These are phyloP conservation scores for Cryptococcus sp. DNA, from an alignment of 1,284 basidiomycete species.

Conservation along the genomic window DNA sequence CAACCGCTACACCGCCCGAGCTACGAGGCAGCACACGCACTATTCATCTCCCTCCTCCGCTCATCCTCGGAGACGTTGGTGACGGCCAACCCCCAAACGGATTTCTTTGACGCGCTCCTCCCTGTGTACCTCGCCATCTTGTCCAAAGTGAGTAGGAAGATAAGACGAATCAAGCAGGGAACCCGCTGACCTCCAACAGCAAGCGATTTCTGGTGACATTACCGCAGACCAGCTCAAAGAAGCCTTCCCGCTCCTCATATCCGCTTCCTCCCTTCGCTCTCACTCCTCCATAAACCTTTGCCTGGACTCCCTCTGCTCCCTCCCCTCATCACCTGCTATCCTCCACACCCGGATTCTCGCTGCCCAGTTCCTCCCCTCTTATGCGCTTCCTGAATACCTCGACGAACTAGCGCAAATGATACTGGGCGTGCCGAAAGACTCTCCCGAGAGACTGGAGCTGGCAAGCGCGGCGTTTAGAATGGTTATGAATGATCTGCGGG, in stretches of 20 bases:
- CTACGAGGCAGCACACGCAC: slow-evolving; percentile 39
- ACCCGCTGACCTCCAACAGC: slow-evolving; percentile 8
- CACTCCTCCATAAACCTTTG: slow-evolving; percentile 3
- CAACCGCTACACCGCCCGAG: slow-evolving; percentile 19
- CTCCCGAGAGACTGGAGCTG: slow-evolving; percentile 25
- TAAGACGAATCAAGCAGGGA: no score
- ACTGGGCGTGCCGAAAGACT: slow-evolving; percentile 8
- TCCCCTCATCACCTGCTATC: slow-evolving; percentile 8
- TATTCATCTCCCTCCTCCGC: slow-evolving; percentile 27
- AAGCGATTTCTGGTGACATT: slow-evolving; percentile 20
- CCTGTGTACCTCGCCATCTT: slow-evolving; percentile 25
- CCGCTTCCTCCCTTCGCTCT: slow-evolving; percentile 17
- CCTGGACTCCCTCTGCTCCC: slow-evolving; percentile 7
- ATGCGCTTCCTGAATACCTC: slow-evolving; percentile 22
- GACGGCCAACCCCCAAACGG: slow-evolving; percentile 9
- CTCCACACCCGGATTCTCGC: slow-evolving; percentile 19
- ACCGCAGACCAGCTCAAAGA: slow-evolving; percentile 28
- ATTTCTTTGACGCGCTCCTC: slow-evolving; percentile 27
- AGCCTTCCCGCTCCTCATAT: slow-evolving; percentile 26
- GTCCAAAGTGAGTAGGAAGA: slow-evolving; percentile 20
- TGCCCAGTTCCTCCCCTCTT: slow-evolving; percentile 17
- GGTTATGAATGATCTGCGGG: slow-evolving; percentile 31
- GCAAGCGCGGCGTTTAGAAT: slow-evolving; percentile 25
- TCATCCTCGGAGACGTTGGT: slow-evolving; percentile 14
- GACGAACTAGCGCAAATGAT: slow-evolving; percentile 24